Percentiles rank a stretch among this genome's conserved stretches.
These are phyloP conservation scores for Lachnellula cervina DNA, from an alignment of 2,329 filamentous ascomycete species.

Conservation along the genomic window DNA sequence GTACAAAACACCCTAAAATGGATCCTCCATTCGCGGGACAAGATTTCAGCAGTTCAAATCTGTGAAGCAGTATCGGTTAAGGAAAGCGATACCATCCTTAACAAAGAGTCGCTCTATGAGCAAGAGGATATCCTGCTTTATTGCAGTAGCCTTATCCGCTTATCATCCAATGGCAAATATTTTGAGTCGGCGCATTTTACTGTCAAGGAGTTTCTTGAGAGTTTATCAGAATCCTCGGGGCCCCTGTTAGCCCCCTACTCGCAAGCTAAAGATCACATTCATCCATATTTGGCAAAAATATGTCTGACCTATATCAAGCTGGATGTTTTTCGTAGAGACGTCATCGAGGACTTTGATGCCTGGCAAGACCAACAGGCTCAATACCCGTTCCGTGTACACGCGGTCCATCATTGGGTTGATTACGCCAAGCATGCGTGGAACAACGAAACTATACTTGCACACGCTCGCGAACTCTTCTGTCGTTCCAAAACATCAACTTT, in stretches of 20 bases:
- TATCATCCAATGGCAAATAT: not conserved
- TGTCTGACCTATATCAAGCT: not conserved
- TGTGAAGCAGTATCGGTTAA: slow-evolving; percentile 17
- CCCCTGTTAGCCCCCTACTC: not conserved
- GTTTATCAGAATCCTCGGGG: not conserved
- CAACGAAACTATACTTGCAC: not conserved
- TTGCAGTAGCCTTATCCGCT: slow-evolving; percentile 20
- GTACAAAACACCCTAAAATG: slow-evolving; percentile 16
- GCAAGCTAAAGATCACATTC: not conserved
- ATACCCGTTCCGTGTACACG: not conserved
- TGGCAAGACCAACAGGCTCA: not conserved
- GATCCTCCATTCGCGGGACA: slow-evolving; percentile 3
- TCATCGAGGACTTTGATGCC: not conserved
- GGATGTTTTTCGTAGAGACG: not conserved
- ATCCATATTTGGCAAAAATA: not conserved
- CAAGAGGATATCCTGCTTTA: slow-evolving; percentile 12
- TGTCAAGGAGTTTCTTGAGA: slow-evolving; percentile 18
- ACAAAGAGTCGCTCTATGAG: slow-evolving; percentile 11
- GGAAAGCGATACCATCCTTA: slow-evolving; percentile 1
- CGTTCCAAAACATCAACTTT: not conserved
- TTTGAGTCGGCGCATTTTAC: slow-evolving; percentile 22
- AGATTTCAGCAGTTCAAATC: slow-evolving; percentile 7
- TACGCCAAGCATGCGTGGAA: not conserved
- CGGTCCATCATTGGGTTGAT: not conserved
- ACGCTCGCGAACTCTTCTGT: not conserved